Base-by-base conservation (phyloP, 345 rosid species). In the Carallia brachiata region DNA sequence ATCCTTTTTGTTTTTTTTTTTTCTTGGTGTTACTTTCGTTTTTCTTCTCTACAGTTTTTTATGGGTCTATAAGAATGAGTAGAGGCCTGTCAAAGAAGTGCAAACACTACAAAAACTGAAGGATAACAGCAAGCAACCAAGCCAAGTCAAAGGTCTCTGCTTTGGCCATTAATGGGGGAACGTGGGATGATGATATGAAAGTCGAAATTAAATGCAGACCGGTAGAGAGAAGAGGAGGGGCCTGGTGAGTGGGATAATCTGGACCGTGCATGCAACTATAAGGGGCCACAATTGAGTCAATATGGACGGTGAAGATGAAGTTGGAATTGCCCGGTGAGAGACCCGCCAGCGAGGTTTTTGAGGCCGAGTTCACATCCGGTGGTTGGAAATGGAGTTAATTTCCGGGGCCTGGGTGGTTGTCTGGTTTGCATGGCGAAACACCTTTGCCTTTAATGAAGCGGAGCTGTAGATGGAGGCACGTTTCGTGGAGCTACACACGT, bases 371-470 rank as follows among this genome's bases (percentile, higher is more conserved):
- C 2, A 54, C 47, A 31, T 4, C 1, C 0, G 19, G 58, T 67
- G 44, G 77, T 62, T 74, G 72, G 19, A 65, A 36, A 0, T 23
- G 64, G n/a, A 74, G 28, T 74, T 28, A 67, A 67, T 31, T 23
- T 4, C 58, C 28, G 1, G 7, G 15, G 57, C 27, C 1, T 2
- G 63, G 44, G 56, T 54, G 0, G 63, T 39, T 73, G 71, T 61
- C 3, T 12, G 62, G 62, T 73, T 53, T 15, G 10, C 61, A 23
- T 48, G 6, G 34, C 27, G 4, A 34, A 54, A 15, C 7, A n/a
- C 1, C 52, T 54, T 53, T 10, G 6, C 48, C 16, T 50, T 72
- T 65, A 65, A 66, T 58, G 65, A 72, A 18, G 53, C 9, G 37
- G 10, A 18, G 59, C 36, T 37, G 27, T 1, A 52, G 50, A 36